A percentile compares a stretch with the other conserved stretches of the same genome.
Evolutionary conservation across 164 flowering plant species (phyloP).

Genomic region (Tetracentron sinense): DNA sequence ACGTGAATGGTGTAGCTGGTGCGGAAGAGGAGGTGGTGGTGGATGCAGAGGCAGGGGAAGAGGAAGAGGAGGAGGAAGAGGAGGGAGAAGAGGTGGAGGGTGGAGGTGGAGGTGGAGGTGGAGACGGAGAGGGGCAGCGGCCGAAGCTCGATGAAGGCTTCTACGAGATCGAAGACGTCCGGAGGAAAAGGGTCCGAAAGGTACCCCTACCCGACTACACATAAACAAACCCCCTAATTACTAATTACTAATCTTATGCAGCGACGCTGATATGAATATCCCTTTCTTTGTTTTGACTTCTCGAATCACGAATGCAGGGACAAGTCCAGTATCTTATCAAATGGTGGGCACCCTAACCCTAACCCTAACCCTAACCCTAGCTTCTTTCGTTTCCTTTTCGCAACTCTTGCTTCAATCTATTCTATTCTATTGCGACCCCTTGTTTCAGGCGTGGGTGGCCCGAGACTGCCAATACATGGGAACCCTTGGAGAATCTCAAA

Average conservation of each 20-base stretch:
- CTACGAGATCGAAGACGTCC: conserved; percentile 82
- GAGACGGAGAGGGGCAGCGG: conserved; percentile 16
- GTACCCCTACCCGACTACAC: conserved; percentile 22
- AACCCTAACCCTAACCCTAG: neutral
- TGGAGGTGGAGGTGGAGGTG: conserved; percentile 23
- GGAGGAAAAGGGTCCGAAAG: conserved; percentile 74
- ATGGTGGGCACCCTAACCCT: conserved; percentile 42
- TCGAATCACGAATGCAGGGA: conserved; percentile 34
- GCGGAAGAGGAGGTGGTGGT: conserved; percentile 11
- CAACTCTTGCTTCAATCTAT: neutral
- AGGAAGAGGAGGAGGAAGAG: conserved; percentile 26
- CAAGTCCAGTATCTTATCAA: conserved; percentile 75
- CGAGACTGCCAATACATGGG: conserved; percentile 96
- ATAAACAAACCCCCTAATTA: neutral
- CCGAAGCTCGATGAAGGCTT: conserved; percentile 84
- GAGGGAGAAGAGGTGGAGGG: conserved; percentile 24
- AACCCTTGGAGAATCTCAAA: conserved; percentile 78
- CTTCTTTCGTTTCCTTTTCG: neutral
- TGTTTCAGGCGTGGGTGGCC: conserved; percentile 95
- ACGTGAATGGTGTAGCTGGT: too few relatives aligned
- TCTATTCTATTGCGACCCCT: neutral
- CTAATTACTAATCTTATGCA: too few relatives aligned
- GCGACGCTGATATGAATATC: neutral
- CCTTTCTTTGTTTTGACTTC: neutral
- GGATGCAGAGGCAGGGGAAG: conserved; percentile 19